phyloP scores from a whole-genome alignment of 2,329 filamentous ascomycete genomes.

The Cordyceps farinosa region DNA sequence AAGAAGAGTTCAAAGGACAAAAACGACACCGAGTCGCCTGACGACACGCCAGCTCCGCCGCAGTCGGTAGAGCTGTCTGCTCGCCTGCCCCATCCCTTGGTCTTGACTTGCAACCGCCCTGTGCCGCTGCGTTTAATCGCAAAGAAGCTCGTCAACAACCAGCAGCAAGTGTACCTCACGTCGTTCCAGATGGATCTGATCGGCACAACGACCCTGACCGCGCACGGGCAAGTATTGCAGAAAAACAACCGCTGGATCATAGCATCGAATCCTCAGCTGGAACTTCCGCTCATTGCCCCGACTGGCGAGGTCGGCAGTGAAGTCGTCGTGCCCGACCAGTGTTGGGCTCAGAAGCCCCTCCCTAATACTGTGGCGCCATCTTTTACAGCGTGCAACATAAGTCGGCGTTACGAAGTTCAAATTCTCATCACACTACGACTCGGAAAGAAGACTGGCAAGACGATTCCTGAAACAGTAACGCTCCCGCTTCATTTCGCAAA shows the following conservation, averaged over 20 bases:
- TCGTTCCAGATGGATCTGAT: conserved; percentile 79
- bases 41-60: conserved; percentile 30
- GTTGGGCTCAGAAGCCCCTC: conserved; percentile 71
- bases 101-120: conserved; percentile 85
- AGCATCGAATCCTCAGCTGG: conserved; percentile 66
- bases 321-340: conserved; percentile 60
- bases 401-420: conserved; percentile 78
- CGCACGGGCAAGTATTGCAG: conserved; percentile 67
- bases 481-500: conserved; percentile 72
- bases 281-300: conserved; percentile 60
- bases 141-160: conserved; percentile 67
- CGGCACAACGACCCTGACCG: conserved; percentile 73
- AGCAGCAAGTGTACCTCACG: conserved; percentile 69
- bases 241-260: conserved; percentile 76
- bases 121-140: conserved; percentile 76
- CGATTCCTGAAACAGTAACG: conserved; percentile 65
- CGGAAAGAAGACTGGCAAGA: conserved; percentile 46
- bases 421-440: conserved; percentile 71
- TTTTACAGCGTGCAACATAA: conserved; percentile 86
- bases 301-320: conserved; percentile 62
- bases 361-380: conserved; percentile 85
- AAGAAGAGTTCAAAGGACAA: conserved; percentile 28
- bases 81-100: conserved; percentile 78
- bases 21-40: neutral
- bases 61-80: conserved; percentile 75